These are phyloP conservation scores for Hymenoscyphus scutula DNA, from an alignment of 2,329 filamentous ascomycete species.

Conservation along the genomic window DNA sequence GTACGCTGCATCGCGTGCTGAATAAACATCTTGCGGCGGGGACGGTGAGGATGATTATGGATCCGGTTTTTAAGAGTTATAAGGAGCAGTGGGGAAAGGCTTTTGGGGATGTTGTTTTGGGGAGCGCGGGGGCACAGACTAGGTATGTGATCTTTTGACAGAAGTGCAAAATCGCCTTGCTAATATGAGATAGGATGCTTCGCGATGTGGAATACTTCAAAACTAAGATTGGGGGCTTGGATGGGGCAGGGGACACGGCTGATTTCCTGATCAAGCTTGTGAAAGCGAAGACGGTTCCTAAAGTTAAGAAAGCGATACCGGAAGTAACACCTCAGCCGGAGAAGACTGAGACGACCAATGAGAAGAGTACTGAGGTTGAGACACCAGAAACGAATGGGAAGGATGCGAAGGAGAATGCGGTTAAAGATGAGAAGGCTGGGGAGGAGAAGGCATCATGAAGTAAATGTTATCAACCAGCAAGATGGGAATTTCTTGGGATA, in stretches of 20 bases:
- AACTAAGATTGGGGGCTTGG: slow-evolving; percentile 58
- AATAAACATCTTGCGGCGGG: slow-evolving; percentile 64
- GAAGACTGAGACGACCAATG: slow-evolving; percentile 4
- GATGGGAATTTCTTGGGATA: neutral
- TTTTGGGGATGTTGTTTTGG: slow-evolving; percentile 57
- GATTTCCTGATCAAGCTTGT: slow-evolving; percentile 64
- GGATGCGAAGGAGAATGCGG: neutral
- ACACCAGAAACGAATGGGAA: slow-evolving; percentile 7
- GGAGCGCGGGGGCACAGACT: slow-evolving; percentile 58
- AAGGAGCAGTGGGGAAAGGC: slow-evolving; percentile 63
- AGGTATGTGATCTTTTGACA: slow-evolving; percentile 46
- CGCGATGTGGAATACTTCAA: slow-evolving; percentile 64
- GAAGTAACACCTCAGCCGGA: neutral
- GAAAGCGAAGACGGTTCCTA: slow-evolving; percentile 49
- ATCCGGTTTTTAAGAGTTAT: slow-evolving; percentile 65
- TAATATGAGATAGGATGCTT: slow-evolving; percentile 49
- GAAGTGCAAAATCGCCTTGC: neutral
- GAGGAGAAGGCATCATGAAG: slow-evolving; percentile 5
- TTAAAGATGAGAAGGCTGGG: neutral
- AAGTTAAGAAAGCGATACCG: slow-evolving; percentile 4
- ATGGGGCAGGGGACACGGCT: slow-evolving; percentile 67
- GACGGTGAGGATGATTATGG: slow-evolving; percentile 67
- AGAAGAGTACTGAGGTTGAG: neutral
- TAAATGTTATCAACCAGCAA: neutral
- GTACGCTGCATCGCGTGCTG: slow-evolving; percentile 66